Conservation (phyloP, 495 filamentous ascomycete species). For the Margaritispora aquatica region DNA sequence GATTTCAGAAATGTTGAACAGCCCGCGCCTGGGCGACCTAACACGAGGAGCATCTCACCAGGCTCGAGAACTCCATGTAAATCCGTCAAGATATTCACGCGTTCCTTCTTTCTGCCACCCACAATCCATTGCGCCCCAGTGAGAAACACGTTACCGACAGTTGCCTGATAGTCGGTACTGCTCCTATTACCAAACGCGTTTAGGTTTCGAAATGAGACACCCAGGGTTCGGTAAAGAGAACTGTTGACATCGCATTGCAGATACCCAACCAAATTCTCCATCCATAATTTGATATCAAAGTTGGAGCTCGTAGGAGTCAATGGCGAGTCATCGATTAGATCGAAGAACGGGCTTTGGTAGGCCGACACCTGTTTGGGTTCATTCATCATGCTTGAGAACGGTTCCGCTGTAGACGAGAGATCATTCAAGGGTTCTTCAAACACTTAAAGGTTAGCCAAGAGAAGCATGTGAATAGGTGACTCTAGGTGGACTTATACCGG, state of each 20-base stretch:
- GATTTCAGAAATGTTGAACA: conserved; percentile 76
- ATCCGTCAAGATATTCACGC: conserved; percentile 1
- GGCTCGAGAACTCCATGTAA: conserved; percentile 6
- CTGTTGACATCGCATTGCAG: not conserved
- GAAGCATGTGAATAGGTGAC: no score
- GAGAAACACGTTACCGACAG: conserved; percentile 44
- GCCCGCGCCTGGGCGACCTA: conserved; percentile 31
- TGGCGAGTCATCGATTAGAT: not conserved
- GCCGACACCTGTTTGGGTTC: not conserved
- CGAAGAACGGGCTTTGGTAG: not conserved
- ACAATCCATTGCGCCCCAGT: not conserved
- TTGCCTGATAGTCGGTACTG: conserved; percentile 73
- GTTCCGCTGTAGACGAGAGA: not conserved
- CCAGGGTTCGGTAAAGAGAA: not conserved
- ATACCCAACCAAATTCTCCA: not conserved
- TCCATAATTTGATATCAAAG: not conserved
- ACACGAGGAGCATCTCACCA: conserved; percentile 9
- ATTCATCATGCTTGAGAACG: not conserved
- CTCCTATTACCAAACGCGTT: conserved; percentile 71
- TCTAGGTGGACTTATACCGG: no score
- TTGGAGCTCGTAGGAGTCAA: not conserved
- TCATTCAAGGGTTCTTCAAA: not conserved
- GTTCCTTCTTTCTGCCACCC: not conserved
- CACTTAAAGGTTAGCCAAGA: no score
- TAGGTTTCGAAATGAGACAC: no score